Evolutionary conservation across 179 eudicot genomes (phyloP).

Genomic region (Vitellaria paradoxa): DNA sequence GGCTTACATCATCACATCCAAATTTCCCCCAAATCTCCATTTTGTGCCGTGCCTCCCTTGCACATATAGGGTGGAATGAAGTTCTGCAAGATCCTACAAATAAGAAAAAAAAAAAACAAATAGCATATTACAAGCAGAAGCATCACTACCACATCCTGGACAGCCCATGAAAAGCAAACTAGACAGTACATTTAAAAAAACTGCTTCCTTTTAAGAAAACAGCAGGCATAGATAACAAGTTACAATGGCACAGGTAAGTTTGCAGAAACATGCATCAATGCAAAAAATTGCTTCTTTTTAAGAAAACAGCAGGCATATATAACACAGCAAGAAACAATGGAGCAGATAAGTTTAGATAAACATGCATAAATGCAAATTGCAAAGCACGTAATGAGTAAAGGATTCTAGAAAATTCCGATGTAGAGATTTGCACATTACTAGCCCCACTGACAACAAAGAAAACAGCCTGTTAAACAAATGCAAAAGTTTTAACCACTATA

Average conservation of each 20-base stretch:
- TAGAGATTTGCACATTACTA: neutral
- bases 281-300: too few relatives aligned
- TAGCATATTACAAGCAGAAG: conserved; percentile 19
- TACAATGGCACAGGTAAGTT: neutral
- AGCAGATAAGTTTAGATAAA: too few relatives aligned
- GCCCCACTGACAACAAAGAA: neutral
- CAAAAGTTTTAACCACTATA: neutral
- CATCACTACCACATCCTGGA: neutral
- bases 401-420: neutral
- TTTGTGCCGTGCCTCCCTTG: conserved; percentile 85
- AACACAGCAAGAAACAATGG: too few relatives aligned
- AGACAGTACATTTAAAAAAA: neutral
- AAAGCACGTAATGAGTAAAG: neutral
- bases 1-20: conserved; percentile 92
- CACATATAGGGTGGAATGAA: conserved; percentile 94
- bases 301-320: too few relatives aligned
- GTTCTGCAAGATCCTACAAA: conserved; percentile 80
- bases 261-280: neutral
- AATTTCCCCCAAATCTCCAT: conserved; percentile 97
- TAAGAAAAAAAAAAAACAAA: conserved; percentile 12
- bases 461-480: neutral
- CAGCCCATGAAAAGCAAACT: conserved; percentile 7
- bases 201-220: neutral
- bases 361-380: neutral
- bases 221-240: neutral